Base-by-base conservation (phyloP, 139 green algal genomes). In the Asterochloris erici region DNA sequence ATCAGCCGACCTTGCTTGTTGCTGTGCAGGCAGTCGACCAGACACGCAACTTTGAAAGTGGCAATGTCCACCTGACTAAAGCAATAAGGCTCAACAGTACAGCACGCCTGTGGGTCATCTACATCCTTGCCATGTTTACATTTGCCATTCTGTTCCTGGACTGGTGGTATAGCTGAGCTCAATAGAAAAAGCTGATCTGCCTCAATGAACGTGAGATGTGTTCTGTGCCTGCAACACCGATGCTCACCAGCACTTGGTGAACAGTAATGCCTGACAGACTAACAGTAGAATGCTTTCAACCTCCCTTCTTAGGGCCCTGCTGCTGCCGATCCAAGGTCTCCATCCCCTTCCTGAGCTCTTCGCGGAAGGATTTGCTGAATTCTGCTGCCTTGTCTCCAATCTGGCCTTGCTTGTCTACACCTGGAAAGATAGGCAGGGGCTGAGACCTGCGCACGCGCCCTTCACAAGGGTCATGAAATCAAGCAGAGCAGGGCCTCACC, bases 51-150 rank as follows among this genome's bases (percentile, higher is more conserved):
- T 87, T 96, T 38, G 87, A 87, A 26, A 87, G 74, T 9, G 92
- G 92, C 54, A 95, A 95, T 81, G 64, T 84, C 61, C 77, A 92
- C 23, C 85, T 97, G 15, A 81, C 73, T 2, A 97, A 97, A 86
- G 90, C 94, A 14, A 81, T 97, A 0, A 66, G 68, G 24, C 70
- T 91, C 47, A 95, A 93, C 78, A 83, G 81, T 12, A 90, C 86
- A 14, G 87, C 87, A 2, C 78, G 83, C 11, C 85, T 87, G 11
- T 91, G 91, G 78, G 68, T 96, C 54, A n/a, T 96, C 26, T 86
- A 89, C 62, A 81, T 97, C 75, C 81, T 96, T 73, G 68, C 95
- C 9, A 70, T 87, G 0, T 89, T 89, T 0, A 86, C 89, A 13
- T n/a, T 93, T 15, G 63, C 81, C 28, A 79, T 97, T 69, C 85